Conservation (phyloP, 306 rosid genomes). For the Sechiopsis laciniata region DNA sequence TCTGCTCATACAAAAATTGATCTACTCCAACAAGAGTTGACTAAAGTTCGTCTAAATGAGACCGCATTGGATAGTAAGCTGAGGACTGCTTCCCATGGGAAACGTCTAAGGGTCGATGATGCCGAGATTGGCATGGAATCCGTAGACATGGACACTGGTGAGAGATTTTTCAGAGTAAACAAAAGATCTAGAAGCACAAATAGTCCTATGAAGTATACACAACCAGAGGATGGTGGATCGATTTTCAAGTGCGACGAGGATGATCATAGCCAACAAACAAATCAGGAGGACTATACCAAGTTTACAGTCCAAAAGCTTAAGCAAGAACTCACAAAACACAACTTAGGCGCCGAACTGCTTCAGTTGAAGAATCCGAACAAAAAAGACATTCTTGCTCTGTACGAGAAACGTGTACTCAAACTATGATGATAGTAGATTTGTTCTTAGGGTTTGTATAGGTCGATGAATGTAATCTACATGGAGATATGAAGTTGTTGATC, state of each 20-base stretch:
- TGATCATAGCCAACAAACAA: constrained; percentile 57
- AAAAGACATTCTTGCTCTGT: constrained; percentile 66
- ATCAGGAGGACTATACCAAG: constrained; percentile 63
- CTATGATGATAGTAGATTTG: constrained; percentile 31
- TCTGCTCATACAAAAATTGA: constrained; percentile 86
- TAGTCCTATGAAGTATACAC: constrained; percentile 39
- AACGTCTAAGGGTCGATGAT: constrained; percentile 64
- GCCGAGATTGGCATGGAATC: constrained; percentile 56
- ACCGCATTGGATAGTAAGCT: constrained; percentile 66
- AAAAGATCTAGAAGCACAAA: constrained; percentile 65
- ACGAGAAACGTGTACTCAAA: constrained; percentile 67
- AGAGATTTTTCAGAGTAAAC: constrained; percentile 42
- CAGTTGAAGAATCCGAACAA: constrained; percentile 70
- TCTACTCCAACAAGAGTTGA: constrained; percentile 73
- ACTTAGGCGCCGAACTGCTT: constrained; percentile 74
- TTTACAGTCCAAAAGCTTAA: constrained; percentile 76
- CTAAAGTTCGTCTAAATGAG: constrained; percentile 72
- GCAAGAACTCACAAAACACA: constrained; percentile 87
- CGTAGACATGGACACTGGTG: constrained; percentile 61
- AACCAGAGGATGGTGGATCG: constrained; percentile 90
- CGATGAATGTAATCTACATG: constrained; percentile 24
- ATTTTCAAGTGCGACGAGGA: constrained; percentile 64
- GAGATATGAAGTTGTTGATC: constrained; percentile 21
- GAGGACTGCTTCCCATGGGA: constrained; percentile 62
- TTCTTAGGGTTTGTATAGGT: constrained; percentile 26